Percentiles rank a stretch among this genome's conserved stretches.
Conservation (phyloP, 352 stramenopile species). For the Phytophthora foliorum region DNA sequence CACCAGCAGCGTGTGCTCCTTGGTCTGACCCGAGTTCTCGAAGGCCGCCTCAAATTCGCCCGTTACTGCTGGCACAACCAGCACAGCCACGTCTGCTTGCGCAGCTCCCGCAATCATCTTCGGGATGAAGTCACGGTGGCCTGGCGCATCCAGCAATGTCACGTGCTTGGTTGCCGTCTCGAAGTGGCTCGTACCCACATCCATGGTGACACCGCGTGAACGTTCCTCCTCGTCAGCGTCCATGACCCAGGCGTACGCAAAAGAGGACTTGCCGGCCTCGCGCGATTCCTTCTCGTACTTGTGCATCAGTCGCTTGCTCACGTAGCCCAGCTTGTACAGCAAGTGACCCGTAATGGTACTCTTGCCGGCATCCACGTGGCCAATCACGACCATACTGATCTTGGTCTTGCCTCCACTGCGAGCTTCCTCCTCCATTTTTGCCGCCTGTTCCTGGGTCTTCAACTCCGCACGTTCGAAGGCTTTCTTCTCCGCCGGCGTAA, state of each 20-base stretch:
- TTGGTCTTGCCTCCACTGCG: slow-evolving; percentile 67
- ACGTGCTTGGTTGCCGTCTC: slow-evolving; percentile 92
- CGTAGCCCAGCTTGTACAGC: slow-evolving; percentile 92
- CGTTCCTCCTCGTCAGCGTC: slow-evolving; percentile 91
- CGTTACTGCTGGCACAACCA: slow-evolving; percentile 95
- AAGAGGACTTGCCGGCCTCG: slow-evolving; percentile 95
- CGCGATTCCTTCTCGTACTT: slow-evolving; percentile 94
- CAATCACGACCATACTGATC: slow-evolving; percentile 97
- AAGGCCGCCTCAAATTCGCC: slow-evolving; percentile 98
- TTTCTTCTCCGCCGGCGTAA: slow-evolving; percentile 68
- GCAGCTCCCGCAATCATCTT: slow-evolving; percentile 98
- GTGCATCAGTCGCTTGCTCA: slow-evolving; percentile 89
- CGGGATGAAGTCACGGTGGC: slow-evolving; percentile 97
- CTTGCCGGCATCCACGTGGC: slow-evolving; percentile 98
- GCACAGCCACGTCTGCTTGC: slow-evolving; percentile 92
- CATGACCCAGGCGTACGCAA: slow-evolving; percentile 97
- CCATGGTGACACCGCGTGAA: slow-evolving; percentile 97
- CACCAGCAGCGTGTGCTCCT: slow-evolving; percentile 97
- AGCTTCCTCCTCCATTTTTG: slow-evolving; percentile 56
- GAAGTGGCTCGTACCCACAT: slow-evolving; percentile 96
- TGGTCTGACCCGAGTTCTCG: slow-evolving; percentile 96
- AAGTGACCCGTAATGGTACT: slow-evolving; percentile 98
- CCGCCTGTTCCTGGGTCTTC: slow-evolving; percentile 70
- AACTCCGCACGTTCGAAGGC: slow-evolving; percentile 76
- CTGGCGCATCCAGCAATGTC: slow-evolving; percentile 97